These are phyloP conservation scores for Suillus sp. DNA, from an alignment of 768 basidiomycete species.

Conservation along the genomic window DNA sequence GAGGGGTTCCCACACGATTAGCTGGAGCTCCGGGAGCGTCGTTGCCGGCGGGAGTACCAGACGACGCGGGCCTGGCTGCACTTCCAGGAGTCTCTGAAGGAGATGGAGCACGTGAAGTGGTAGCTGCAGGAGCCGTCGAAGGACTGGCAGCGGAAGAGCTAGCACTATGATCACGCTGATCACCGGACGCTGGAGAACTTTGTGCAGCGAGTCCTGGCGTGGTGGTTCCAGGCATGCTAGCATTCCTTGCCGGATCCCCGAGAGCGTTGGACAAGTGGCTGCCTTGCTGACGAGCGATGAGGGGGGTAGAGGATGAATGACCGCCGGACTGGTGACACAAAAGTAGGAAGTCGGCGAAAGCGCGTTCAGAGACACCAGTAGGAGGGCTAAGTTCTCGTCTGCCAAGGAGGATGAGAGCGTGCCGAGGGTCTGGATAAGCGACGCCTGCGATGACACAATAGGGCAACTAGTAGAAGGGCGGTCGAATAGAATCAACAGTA, in stretches of 20 bases:
- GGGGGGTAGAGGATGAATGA: slow-evolving; percentile 11
- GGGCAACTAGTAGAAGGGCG: slow-evolving; percentile 14
- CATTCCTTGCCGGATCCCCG: neutral
- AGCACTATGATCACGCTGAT: neutral
- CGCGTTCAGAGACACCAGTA: slow-evolving; percentile 22
- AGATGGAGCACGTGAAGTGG: slow-evolving; percentile 5
- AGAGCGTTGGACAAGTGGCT: slow-evolving; percentile 10
- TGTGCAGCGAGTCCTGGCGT: neutral
- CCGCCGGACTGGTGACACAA: slow-evolving; percentile 28
- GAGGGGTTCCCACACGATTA: neutral
- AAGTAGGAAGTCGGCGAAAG: slow-evolving; percentile 29
- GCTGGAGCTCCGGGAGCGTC: neutral
- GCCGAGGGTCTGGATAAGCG: slow-evolving; percentile 24
- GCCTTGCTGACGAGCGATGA: slow-evolving; percentile 28
- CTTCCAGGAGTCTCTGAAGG: neutral
- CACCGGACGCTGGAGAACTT: neutral
- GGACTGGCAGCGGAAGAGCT: neutral
- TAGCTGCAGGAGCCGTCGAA: neutral
- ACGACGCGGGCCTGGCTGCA: neutral
- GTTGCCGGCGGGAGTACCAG: neutral
- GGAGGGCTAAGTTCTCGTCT: slow-evolving; percentile 24
- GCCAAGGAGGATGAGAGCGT: slow-evolving; percentile 27
- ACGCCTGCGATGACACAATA: slow-evolving; percentile 31
- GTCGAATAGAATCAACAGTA: neutral
- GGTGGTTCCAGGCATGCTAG: neutral